Evolutionary conservation across 192 early-diverging fungal genomes (phyloP), one percentile per base, ranked within the genome.

Genomic region (Lunasporangiospora selenospora): DNA sequence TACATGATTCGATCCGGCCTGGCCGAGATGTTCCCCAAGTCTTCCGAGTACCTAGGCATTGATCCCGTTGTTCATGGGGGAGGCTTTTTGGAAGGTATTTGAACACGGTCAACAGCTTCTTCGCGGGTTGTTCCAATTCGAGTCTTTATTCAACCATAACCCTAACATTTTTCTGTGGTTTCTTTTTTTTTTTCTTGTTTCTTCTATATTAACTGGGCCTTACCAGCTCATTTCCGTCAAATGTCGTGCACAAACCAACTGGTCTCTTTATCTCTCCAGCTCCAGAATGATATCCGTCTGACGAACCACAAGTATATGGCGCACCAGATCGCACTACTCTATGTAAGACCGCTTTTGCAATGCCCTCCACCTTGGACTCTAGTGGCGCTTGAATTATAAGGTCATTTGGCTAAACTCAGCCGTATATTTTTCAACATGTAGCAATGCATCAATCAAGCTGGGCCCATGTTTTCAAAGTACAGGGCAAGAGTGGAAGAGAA

Each of bases 301-400:
- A 53, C 62, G 10, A 83, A 85, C 32, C 83, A 85, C 51, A 81
- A 81, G 36, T 85, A 81, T 40, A 73, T 85, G 30, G 83, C 83
- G 15, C 80, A 85, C 60, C 83, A 85, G 53, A 36, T 81, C 2
- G 83, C 82, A 42, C 46, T 85, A 27, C 59, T 85, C 13, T 85
- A 85, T 75, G 83, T 83, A 69, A 61, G 61, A 19, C 3, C 19
- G n/a, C 12, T 10, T 21, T 41, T 18, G 9, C n/a, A n/a, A n/a
- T n/a, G n/a, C n/a, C n/a, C n/a, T n/a, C n/a, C n/a, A n/a, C n/a
- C n/a, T n/a, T n/a, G n/a, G n/a, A n/a, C n/a, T n/a, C n/a, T n/a
- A n/a, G n/a, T n/a, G 31, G 6, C 39, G 11, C 13, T 43, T 11
- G n/a, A 24, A 11, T 31, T 19, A 18, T 18, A 32, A 29, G 3